Base-by-base conservation (phyloP, 2,329 filamentous ascomycete genomes). In the Colletotrichum sp. region DNA sequence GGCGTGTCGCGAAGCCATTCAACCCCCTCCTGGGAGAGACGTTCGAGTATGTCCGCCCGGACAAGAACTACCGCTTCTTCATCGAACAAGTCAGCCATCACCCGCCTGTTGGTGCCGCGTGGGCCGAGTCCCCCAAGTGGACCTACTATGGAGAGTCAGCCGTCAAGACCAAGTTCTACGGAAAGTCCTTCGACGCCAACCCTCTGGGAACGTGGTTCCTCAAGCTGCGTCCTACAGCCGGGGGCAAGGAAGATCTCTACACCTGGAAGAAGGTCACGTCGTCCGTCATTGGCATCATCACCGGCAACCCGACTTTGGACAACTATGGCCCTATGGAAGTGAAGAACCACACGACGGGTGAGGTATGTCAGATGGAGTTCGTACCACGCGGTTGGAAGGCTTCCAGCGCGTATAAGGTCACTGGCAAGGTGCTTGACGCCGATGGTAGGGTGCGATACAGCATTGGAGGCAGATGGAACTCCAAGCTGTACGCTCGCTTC, bases 251-350 rank as follows among this genome's bases (percentile, higher is more conserved):
- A 78, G 97, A 99, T 80, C 88, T 98, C 3, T 99, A 98, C 85
- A 98, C 96, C 0, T 99, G 97, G 97, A 99, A 98, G 87, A 99
- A 99, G 87, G 96, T 98, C 21, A 99, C 96, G 1, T 97, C 96
- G 2, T 98, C 96, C 3, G 97, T 99, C n/a, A 93, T 99, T 76
- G 97, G 97, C 75, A 99, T 99, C 84, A 98, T 99, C 81, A 99
- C 96, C 0, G 97, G 97, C 64, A 98, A 95, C 80, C 97, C 97
- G 0, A 95, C 95, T 0, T 95, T 99, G n/a, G 97, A 99, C 87
- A 98, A 99, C 85, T 99, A 99, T 83, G 97, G 97, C 2, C 90
- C 93, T 1, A 99, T 99, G 95, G 96, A 98, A 83, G 93, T 99
- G 84, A 98, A 96, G 88, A 99, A 99, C 86, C 96, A 95, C 93